phyloP scores from a whole-genome alignment of 2,329 filamentous ascomycete genomes.

The Ophiosphaerella narmari region DNA sequence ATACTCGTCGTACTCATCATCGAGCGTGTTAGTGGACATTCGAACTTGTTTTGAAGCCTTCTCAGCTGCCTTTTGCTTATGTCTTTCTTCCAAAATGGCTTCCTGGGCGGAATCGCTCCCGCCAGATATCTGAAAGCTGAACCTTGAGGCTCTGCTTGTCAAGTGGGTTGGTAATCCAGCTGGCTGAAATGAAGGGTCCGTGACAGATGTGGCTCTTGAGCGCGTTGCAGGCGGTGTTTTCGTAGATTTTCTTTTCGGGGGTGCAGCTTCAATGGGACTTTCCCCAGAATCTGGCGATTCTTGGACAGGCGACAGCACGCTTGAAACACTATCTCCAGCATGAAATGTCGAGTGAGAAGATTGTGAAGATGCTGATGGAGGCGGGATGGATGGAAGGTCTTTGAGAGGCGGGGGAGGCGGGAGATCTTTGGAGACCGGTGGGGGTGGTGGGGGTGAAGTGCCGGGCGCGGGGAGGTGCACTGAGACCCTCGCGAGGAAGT shows the following conservation, averaged over 20 bases:
- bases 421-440: slow-evolving; percentile 20
- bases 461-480: slow-evolving; percentile 34
- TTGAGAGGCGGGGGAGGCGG: slow-evolving; percentile 3
- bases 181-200: slow-evolving; percentile 42
- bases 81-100: slow-evolving; percentile 73
- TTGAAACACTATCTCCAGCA: slow-evolving; percentile 25
- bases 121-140: slow-evolving; percentile 81
- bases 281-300: slow-evolving; percentile 36
- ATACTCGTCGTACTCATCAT: slow-evolving; percentile 47
- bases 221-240: slow-evolving; percentile 43
- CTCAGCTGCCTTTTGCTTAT: slow-evolving; percentile 68
- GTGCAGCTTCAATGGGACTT: slow-evolving; percentile 30
- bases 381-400: slow-evolving; percentile 5
- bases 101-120: slow-evolving; percentile 69
- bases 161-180: slow-evolving; percentile 50
- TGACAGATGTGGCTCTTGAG: slow-evolving; percentile 44
- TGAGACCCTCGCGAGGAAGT: slow-evolving; percentile 53
- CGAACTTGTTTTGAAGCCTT: slow-evolving; percentile 53
- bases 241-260: slow-evolving; percentile 39
- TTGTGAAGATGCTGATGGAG: slow-evolving; percentile 3
- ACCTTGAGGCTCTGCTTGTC: slow-evolving; percentile 73
- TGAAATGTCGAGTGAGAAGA: slow-evolving; percentile 24
- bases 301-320: slow-evolving; percentile 40
- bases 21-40: slow-evolving; percentile 41
- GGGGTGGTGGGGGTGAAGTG: slow-evolving; percentile 20